Percentiles rank a stretch among this genome's conserved stretches.
These are phyloP conservation scores for Xylariaceae sp. DNA, from an alignment of 2,329 filamentous ascomycete genomes.

Conservation along the genomic window DNA sequence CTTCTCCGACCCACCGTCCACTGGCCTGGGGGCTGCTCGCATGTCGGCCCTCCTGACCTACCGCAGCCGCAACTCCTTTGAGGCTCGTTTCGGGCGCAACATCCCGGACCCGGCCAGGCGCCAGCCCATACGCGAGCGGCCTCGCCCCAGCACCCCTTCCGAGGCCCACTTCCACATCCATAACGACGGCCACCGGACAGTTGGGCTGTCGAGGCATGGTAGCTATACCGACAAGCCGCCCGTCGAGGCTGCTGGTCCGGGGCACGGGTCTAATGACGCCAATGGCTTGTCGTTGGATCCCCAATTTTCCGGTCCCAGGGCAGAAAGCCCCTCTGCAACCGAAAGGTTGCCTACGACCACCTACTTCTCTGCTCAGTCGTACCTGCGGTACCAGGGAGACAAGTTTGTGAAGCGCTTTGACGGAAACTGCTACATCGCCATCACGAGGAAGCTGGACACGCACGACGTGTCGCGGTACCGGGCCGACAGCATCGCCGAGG, in stretches of 20 bases:
- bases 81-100: constrained; percentile 89
- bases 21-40: constrained; percentile 84
- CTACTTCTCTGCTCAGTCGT: constrained; percentile 98
- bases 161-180: constrained; percentile 74
- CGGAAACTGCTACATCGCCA: constrained; percentile 97
- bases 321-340: constrained; percentile 40
- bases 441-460: constrained; percentile 94
- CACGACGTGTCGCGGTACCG: constrained; percentile 86
- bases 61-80: constrained; percentile 92
- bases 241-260: constrained; percentile 12
- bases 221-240: constrained; percentile 27
- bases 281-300: constrained; percentile 41
- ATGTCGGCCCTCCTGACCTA: constrained; percentile 97
- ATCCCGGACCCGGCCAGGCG: constrained; percentile 76
- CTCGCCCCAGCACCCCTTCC: constrained; percentile 53
- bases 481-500: constrained; percentile 58
- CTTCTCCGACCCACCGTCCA: constrained; percentile 76
- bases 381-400: constrained; percentile 88
- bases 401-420: constrained; percentile 98
- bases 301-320: constrained; percentile 62
- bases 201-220: constrained; percentile 42
- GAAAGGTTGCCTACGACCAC: constrained; percentile 55
- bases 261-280: constrained; percentile 14
- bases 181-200: constrained; percentile 70
- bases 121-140: constrained; percentile 70